phyloP scores from a whole-genome alignment of 2,329 filamentous ascomycete genomes.

The Colletotrichum paranaense region DNA sequence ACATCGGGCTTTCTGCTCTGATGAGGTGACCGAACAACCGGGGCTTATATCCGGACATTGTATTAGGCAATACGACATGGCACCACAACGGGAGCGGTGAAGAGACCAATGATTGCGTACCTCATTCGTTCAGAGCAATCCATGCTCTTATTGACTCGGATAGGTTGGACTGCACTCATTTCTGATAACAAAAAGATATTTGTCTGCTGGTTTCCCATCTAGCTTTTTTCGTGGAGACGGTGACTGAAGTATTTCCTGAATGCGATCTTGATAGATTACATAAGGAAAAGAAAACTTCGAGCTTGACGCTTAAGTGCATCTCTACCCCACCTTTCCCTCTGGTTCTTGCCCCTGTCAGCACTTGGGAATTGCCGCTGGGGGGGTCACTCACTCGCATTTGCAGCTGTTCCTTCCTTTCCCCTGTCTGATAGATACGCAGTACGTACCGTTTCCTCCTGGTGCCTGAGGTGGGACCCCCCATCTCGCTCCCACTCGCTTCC shows the following conservation, averaged over 20 bases:
- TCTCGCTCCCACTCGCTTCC: slow-evolving; percentile 4
- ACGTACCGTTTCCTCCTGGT: slow-evolving; percentile 1
- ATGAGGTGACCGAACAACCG: not conserved
- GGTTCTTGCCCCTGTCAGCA: not conserved
- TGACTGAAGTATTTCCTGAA: not conserved
- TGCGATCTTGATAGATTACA: not conserved
- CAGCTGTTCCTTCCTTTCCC: not conserved
- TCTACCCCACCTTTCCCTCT: not conserved
- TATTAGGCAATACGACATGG: not conserved
- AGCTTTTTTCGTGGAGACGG: not conserved
- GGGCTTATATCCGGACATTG: not conserved
- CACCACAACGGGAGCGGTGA: not conserved
- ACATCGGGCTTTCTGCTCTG: slow-evolving; percentile 1
- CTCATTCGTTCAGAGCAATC: not conserved
- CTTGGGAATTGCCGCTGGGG: slow-evolving; percentile 21
- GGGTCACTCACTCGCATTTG: not conserved
- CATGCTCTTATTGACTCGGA: not conserved
- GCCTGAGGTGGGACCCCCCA: not conserved
- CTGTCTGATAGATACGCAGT: slow-evolving; percentile 1
- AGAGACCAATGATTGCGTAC: not conserved
- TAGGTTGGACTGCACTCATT: not conserved
- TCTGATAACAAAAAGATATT: not conserved
- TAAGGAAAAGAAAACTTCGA: not conserved
- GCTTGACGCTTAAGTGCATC: not conserved
- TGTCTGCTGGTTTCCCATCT: not conserved